These are phyloP conservation scores for Primulina eburnea DNA, from an alignment of 257 asterid species.

Conservation along the genomic window DNA sequence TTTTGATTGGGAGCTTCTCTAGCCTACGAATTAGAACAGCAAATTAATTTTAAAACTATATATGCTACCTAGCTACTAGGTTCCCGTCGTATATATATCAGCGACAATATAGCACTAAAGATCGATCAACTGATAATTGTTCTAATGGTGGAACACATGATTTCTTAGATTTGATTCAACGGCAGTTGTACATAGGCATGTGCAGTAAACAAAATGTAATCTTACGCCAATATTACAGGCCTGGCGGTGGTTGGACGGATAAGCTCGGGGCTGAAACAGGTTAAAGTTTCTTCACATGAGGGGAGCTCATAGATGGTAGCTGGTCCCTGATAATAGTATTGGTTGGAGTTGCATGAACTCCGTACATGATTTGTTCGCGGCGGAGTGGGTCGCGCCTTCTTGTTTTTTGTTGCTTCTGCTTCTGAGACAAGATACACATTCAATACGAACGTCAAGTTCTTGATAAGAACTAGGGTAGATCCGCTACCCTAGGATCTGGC, in stretches of 20 bases:
- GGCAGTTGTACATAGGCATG: too few species aligned
- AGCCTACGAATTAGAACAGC: slow-evolving; percentile 30
- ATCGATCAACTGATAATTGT: too few species aligned
- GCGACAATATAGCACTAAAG: too few species aligned
- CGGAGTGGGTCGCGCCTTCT: slow-evolving; percentile 17
- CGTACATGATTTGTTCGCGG: slow-evolving; percentile 9
- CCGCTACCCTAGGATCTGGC: too few species aligned
- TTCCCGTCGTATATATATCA: too few species aligned
- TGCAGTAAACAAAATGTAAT: neutral
- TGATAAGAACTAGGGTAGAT: too few species aligned
- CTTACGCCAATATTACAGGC: slow-evolving; percentile 7
- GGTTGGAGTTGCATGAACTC: neutral
- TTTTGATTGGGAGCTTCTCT: slow-evolving; percentile 22
- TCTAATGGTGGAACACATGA: too few species aligned
- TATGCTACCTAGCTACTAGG: too few species aligned
- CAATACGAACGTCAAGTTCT: neutral
- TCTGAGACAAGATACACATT: slow-evolving; percentile 15
- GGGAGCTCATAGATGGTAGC: slow-evolving; percentile 8
- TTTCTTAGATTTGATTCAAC: too few species aligned
- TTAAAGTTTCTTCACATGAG: neutral
- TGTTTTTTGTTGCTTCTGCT: slow-evolving; percentile 21
- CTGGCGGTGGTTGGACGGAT: neutral
- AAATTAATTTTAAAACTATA: neutral
- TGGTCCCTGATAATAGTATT: neutral
- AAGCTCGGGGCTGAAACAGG: neutral